Percentiles rank a stretch among this genome's conserved stretches.
These are phyloP conservation scores for Silene coronaria DNA, from an alignment of 179 eudicot species.

Conservation along the genomic window DNA sequence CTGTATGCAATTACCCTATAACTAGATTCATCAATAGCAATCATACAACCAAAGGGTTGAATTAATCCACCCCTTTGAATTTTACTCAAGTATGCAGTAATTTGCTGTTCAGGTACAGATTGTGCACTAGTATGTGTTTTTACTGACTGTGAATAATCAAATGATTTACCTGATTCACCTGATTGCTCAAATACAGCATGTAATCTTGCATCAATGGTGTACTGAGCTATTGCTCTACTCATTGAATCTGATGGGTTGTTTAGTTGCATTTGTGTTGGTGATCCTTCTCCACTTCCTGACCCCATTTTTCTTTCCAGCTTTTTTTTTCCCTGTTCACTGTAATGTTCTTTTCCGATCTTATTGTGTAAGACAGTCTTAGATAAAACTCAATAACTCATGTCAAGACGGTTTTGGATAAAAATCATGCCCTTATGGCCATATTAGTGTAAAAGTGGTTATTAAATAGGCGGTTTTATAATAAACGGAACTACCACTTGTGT, in stretches of 20 bases:
- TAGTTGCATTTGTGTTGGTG: conserved; percentile 2
- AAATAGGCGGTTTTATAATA: too few species aligned
- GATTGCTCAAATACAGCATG: conserved; percentile 85
- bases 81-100: conserved; percentile 68
- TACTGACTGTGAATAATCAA: conserved; percentile 71
- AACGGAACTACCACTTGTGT: too few species aligned
- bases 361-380: too few species aligned
- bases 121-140: conserved; percentile 30
- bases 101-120: conserved; percentile 66
- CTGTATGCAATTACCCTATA: conserved; percentile 62
- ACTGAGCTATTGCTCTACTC: conserved; percentile 71
- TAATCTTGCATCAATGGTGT: conserved; percentile 72
- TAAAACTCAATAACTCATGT: too few species aligned
- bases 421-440: too few species aligned
- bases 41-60: conserved; percentile 90
- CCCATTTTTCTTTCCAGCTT: conserved; percentile 2
- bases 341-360: too few species aligned
- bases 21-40: conserved; percentile 55
- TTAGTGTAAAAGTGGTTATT: too few species aligned
- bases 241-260: conserved; percentile 37
- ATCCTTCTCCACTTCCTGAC: conserved; percentile 14
- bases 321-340: background rate
- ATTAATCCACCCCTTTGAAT: conserved; percentile 84
- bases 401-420: too few species aligned
- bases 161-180: conserved; percentile 72